A percentile compares a stretch with the other conserved stretches of the same genome.
Evolutionary conservation across 768 basidiomycete genomes (phyloP).

Genomic region (Amyloporia xantha): DNA sequence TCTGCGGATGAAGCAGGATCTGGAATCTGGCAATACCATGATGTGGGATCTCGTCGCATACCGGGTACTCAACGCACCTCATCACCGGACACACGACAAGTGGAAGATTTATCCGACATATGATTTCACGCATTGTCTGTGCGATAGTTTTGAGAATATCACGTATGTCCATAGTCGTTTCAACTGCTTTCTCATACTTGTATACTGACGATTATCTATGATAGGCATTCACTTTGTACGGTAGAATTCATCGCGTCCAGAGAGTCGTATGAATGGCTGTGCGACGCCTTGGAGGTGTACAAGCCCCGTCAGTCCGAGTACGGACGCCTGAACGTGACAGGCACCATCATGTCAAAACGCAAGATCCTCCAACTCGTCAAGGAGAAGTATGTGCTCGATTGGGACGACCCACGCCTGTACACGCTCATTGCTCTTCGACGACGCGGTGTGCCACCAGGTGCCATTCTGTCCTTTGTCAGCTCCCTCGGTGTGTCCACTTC

Average conservation of each 20-base stretch:
- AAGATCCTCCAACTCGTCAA: slow-evolving; percentile 88
- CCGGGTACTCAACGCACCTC: slow-evolving; percentile 82
- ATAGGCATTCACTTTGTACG: slow-evolving; percentile 94
- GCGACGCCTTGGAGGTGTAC: slow-evolving; percentile 95
- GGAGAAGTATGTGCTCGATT: slow-evolving; percentile 76
- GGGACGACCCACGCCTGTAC: slow-evolving; percentile 97
- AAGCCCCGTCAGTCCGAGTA: slow-evolving; percentile 97
- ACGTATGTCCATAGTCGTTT: slow-evolving; percentile 51
- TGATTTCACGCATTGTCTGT: slow-evolving; percentile 97
- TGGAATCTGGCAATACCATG: slow-evolving; percentile 89
- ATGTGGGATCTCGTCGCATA: slow-evolving; percentile 99
- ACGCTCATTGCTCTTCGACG: slow-evolving; percentile 93
- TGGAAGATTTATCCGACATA: slow-evolving; percentile 99
- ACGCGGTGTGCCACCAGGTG: slow-evolving; percentile 94
- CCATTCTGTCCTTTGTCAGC: slow-evolving; percentile 89
- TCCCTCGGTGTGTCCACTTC: slow-evolving; percentile 90
- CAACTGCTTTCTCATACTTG: not conserved
- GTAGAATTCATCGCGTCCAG: slow-evolving; percentile 93
- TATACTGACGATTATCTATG: not conserved
- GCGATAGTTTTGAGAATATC: slow-evolving; percentile 98
- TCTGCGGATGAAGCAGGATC: slow-evolving; percentile 95
- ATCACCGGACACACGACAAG: slow-evolving; percentile 87
- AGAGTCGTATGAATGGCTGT: slow-evolving; percentile 98
- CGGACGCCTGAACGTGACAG: slow-evolving; percentile 87
- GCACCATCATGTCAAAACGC: slow-evolving; percentile 95